These are phyloP conservation scores for Tritrichomonas foetus DNA, from an alignment of 208 protist genomes.

Conservation along the genomic window DNA sequence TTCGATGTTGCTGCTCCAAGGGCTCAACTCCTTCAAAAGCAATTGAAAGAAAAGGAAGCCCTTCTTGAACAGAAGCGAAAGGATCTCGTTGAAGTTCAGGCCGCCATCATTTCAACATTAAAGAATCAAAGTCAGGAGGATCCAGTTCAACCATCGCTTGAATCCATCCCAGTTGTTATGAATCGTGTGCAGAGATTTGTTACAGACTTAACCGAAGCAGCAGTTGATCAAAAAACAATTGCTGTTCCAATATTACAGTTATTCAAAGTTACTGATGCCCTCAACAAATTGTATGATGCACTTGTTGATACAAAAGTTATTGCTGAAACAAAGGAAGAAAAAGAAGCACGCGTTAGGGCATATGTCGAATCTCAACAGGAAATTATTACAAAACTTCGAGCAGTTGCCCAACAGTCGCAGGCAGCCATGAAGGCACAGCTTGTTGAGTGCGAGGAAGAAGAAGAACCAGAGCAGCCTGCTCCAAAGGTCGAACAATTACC, in stretches of 20 bases:
- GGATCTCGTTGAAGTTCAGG: background rate
- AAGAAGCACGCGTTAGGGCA: background rate
- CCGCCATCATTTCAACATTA: background rate
- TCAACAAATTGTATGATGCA: slow-evolving; percentile 5
- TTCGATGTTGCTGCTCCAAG: background rate
- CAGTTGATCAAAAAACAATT: background rate
- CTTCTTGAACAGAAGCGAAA: background rate
- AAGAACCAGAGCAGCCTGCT: background rate
- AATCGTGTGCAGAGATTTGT: background rate
- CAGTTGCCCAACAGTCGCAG: background rate
- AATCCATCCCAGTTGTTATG: background rate
- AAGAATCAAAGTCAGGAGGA: background rate
- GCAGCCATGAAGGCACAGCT: background rate
- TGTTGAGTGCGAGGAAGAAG: background rate
- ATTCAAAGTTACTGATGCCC: background rate
- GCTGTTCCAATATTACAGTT: background rate
- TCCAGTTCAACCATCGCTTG: background rate
- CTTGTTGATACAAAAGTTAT: background rate
- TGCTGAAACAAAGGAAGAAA: background rate
- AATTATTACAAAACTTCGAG: background rate
- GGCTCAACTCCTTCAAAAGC: background rate
- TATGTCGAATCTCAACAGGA: background rate
- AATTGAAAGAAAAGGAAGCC: background rate
- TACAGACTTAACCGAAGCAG: background rate
- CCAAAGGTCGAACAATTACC: background rate